Percentiles rank a stretch among this genome's conserved stretches.
phyloP scores from a whole-genome alignment of 2,329 filamentous ascomycete genomes.

The Ophiostoma piceae region DNA sequence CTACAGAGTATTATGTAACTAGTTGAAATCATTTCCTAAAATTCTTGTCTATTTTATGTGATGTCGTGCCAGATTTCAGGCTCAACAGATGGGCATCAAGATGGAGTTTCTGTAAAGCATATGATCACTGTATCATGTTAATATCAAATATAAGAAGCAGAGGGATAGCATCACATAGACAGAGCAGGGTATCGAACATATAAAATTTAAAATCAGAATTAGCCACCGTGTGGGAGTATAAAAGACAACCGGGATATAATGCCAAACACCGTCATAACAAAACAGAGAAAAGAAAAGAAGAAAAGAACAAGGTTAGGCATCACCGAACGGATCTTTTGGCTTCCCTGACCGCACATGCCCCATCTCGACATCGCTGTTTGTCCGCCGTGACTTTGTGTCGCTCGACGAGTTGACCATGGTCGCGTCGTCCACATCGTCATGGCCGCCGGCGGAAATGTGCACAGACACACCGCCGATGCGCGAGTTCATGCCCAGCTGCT shows the following conservation, averaged over 20 bases:
- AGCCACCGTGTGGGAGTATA: neutral
- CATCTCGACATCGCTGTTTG: neutral
- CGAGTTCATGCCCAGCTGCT: neutral
- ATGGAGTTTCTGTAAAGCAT: too few relatives aligned
- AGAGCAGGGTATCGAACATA: neutral
- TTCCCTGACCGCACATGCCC: neutral
- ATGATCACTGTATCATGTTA: too few relatives aligned
- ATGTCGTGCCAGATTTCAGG: too few relatives aligned
- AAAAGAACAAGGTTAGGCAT: neutral
- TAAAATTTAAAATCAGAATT: neutral
- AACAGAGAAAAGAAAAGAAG: neutral
- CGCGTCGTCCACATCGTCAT: neutral
- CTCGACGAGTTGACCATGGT: neutral
- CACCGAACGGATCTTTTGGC: neutral
- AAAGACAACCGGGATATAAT: conserved; percentile 4
- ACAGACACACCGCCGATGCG: conserved; percentile 11
- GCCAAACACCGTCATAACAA: neutral
- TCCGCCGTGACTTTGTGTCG: neutral
- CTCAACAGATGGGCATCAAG: too few relatives aligned
- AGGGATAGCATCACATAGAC: neutral
- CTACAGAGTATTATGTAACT: too few relatives aligned
- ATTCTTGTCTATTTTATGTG: too few relatives aligned
- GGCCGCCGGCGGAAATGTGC: conserved; percentile 12
- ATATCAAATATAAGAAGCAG: neutral
- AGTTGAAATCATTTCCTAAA: too few relatives aligned